Evolutionary conservation across 2,329 filamentous ascomycete species (phyloP), one percentile per base, ranked within the genome.

Genomic region (Albophoma yamanashiensis): DNA sequence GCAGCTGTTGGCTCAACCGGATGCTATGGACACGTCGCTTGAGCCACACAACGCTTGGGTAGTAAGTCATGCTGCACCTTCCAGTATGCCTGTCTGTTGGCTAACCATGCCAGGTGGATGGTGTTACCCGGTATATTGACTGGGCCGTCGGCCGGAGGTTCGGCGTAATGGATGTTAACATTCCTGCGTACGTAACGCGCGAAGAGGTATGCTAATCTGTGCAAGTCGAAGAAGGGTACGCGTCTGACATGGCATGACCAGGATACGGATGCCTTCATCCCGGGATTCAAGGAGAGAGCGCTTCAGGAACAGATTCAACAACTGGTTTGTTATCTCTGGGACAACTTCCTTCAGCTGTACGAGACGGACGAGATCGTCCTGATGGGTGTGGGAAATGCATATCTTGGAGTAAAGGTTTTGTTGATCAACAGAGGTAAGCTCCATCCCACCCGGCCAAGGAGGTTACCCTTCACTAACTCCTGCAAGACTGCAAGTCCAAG

Each of bases 281-380:
- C 78, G 0, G 68, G 72, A 2, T 71, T 75, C 36, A 74, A 74
- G 38, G 82, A 82, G 64, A 74, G 72, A 58, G 74, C 73, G 1
- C 69, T 85, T 9, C 80, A 88, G 63, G 77, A 79, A 59, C 83
- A 84, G 71, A 86, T 84, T 0, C 85, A 89, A 63, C 87, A 93
- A 62, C 77, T 97, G 14, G 85, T 93, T 5, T 86, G 83, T 62
- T 97, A 96, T 69, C 78, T 99, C 17, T 99, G 94, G 94, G 92
- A 97, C 67, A 99, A 99, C 70, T 97, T 97, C 69, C 85, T 99
- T 25, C 90, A 96, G 78, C 80, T 89, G 39, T 86, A 87, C 57
- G 76, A 88, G 2, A 79, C 83, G 0, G 85, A 87, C 7, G 85
- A 93, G 58, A 84, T 97, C 20, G 89, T 96, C 69, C 79, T 99